Base-by-base conservation (phyloP, 257 asterid species). In the Cruciata laevipes region DNA sequence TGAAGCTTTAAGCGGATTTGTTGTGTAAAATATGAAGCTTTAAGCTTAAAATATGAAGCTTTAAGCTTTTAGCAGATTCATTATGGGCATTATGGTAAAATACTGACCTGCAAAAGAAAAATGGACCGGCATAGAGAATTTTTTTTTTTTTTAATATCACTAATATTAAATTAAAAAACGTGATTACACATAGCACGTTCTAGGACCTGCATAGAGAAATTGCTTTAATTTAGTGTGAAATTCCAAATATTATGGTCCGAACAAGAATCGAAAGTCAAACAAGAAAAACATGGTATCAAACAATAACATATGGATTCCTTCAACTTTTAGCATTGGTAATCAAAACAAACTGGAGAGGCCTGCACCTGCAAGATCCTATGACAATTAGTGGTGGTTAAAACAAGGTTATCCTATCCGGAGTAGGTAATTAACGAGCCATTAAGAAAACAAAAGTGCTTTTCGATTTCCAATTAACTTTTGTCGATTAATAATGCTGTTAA, bases 391-490 rank as follows among this genome's bases (percentile, higher is more conserved):
- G 55, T 47, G 16, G 0, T 17, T 2, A 2, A 55, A 74, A 63
- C 37, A 74, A 64, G 67, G 31, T 64, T 64, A 69, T 63, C 67
- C 40, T 20, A 52, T 53, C 58, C 40, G 24, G 57, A 3, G 21
- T 31, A 44, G 17, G 44, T 3, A 42, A 25, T 3, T 14, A 47
- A 47, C 16, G 14, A 31, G 37, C 3, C 59, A 35, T 23, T 3
- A 7, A 21, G 30, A 3, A 56, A 23, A 59, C 65, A 66, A 59
- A 27, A 60, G 27, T 47, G 67, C 63, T 56, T 66, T 62, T 55
- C 14, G 20, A 4, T 20, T 53, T 20, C 59, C 58, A 35, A n/a
- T n/a, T n/a, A n/a, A 5, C 40, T 62, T 32, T 14, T 61, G 21
- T 35, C 42, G 10, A 61, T 18, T 32, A 61, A 24, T 16, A 53